Percentiles rank a stretch among this genome's conserved stretches.
Evolutionary conservation across 352 stramenopile species (phyloP).

Genomic region (Halophytophthora polymorphica): DNA sequence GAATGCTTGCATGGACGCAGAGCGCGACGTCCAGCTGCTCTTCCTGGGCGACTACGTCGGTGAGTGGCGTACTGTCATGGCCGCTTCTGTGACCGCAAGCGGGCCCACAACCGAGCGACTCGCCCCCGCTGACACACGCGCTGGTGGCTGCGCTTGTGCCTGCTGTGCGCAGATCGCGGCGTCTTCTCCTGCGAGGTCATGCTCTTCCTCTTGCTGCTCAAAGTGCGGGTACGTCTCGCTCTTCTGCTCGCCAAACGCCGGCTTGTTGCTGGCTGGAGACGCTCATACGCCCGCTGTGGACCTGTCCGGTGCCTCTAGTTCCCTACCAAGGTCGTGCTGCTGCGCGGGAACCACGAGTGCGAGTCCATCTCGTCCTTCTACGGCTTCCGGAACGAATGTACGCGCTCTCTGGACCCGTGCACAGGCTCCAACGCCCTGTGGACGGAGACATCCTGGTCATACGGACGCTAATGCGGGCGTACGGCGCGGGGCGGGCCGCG

Average conservation of each 20-base stretch:
- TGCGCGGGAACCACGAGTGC: slow-evolving; percentile 83
- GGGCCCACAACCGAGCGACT: too few species aligned
- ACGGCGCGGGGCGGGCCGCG: neutral
- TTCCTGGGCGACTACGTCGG: slow-evolving; percentile 81
- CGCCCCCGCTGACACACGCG: too few species aligned
- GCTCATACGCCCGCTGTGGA: neutral
- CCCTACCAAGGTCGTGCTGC: slow-evolving; percentile 53
- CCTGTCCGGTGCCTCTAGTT: slow-evolving; percentile 23
- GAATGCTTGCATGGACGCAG: slow-evolving; percentile 8
- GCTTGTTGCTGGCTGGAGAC: neutral
- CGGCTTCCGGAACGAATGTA: slow-evolving; percentile 79
- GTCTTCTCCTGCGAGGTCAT: slow-evolving; percentile 84
- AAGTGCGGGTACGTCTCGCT: slow-evolving; percentile 34
- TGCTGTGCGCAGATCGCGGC: slow-evolving; percentile 41
- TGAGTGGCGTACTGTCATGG: slow-evolving; percentile 10
- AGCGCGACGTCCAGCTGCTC: slow-evolving; percentile 52
- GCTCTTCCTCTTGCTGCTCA: slow-evolving; percentile 72
- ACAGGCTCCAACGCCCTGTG: neutral
- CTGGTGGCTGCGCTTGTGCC: neutral
- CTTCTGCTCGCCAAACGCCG: too few species aligned
- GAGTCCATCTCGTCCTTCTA: slow-evolving; percentile 87
- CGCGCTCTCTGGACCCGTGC: neutral
- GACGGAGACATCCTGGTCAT: too few species aligned
- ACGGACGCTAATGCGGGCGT: too few species aligned
- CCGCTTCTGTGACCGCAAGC: neutral